These are phyloP conservation scores for Tetrahymena thermophila DNA, from an alignment of 73 alveolate species.

Conservation along the genomic window DNA sequence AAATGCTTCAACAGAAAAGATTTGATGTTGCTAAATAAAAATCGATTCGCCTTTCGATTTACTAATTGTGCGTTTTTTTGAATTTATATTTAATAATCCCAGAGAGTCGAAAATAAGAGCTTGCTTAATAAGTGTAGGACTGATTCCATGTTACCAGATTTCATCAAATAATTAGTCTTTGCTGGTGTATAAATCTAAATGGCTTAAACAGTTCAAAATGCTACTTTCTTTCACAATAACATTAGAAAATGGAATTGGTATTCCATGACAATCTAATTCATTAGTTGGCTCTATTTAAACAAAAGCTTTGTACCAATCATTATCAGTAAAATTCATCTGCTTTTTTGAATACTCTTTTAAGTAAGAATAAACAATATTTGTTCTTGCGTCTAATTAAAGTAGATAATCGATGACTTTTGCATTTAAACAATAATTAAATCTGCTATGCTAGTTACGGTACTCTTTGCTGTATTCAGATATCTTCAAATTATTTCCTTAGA, in stretches of 20 bases:
- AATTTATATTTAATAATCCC: not conserved
- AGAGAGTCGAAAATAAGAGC: not conserved
- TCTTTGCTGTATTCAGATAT: not conserved
- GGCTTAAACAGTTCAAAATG: not conserved
- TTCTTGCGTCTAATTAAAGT: not conserved
- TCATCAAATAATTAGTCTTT: not conserved
- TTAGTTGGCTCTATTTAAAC: not conserved
- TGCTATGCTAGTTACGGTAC: not conserved
- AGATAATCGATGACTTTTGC: not conserved
- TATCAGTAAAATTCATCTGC: not conserved
- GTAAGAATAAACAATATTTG: not conserved
- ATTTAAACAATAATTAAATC: not conserved
- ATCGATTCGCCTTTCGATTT: not conserved
- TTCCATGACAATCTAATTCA: not conserved
- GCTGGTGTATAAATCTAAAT: not conserved
- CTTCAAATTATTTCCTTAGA: not conserved
- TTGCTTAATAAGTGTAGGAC: not conserved
- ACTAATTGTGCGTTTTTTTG: not conserved
- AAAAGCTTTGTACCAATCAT: not conserved
- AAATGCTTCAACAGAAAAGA: not conserved
- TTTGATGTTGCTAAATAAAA: not conserved
- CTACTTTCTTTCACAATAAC: not conserved
- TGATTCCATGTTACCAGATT: not conserved
- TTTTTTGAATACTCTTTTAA: not conserved
- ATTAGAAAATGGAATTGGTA: not conserved